Conservation (phyloP, 2,329 filamentous ascomycete genomes). For the Phaeosphaeria sp. region DNA sequence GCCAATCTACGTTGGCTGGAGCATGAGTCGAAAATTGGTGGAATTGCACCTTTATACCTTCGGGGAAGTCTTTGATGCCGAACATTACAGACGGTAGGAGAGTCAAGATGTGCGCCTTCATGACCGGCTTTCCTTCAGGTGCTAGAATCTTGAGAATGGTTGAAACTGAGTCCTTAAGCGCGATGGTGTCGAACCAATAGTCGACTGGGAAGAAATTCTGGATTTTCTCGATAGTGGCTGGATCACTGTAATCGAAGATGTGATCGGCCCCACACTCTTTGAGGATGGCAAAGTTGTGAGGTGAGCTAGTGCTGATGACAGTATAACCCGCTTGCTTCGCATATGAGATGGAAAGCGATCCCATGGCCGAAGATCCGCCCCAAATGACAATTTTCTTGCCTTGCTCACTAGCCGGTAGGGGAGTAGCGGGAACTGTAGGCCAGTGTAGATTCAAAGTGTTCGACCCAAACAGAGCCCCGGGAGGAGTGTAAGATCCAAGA, state of each 20-base stretch:
- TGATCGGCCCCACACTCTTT: constrained; percentile 22
- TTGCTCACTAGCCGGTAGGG: constrained; percentile 20
- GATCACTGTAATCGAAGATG: constrained; percentile 49
- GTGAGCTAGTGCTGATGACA: constrained; percentile 28
- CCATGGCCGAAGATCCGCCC: constrained; percentile 53
- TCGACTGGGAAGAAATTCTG: constrained; percentile 38
- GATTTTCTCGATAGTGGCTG: constrained; percentile 47
- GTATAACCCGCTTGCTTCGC: constrained; percentile 32
- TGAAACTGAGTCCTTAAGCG: constrained; percentile 22
- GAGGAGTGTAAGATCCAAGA: constrained; percentile 32
- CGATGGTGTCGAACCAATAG: constrained; percentile 54
- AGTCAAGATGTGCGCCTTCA: constrained; percentile 28
- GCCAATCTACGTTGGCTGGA: constrained; percentile 26
- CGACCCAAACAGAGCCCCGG: constrained; percentile 24
- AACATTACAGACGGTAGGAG: constrained; percentile 21
- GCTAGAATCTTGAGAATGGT: constrained; percentile 32
- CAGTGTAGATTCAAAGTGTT: constrained; percentile 17
- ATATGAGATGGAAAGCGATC: constrained; percentile 39
- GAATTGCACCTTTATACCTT: constrained; percentile 22
- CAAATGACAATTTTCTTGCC: constrained; percentile 51
- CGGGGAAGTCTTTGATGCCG: constrained; percentile 22
- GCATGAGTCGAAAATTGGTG: constrained; percentile 28
- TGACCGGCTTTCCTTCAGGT: constrained; percentile 23
- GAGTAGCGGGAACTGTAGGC: constrained; percentile 20
- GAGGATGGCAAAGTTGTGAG: constrained; percentile 26